These are phyloP conservation scores for Cutaneotrichosporon sp. DNA, from an alignment of 1,284 basidiomycete species.

Conservation along the genomic window DNA sequence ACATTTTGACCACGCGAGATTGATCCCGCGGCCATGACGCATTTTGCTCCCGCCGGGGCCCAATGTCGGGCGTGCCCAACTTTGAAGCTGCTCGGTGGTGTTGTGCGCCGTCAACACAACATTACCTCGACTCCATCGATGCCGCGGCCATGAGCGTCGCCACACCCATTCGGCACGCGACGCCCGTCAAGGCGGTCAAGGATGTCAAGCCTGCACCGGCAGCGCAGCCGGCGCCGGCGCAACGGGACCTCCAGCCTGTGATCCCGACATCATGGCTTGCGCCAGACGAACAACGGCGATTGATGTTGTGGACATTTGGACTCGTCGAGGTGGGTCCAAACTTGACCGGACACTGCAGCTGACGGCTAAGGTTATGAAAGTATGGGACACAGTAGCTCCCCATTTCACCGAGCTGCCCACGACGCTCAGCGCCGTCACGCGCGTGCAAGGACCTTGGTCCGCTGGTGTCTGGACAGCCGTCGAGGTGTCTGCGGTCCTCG, in stretches of 20 bases:
- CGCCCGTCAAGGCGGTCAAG: background rate
- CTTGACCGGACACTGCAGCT: background rate
- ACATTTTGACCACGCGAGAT: too few relatives aligned
- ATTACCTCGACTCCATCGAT: background rate
- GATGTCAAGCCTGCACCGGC: background rate
- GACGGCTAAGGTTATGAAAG: constrained; percentile 34
- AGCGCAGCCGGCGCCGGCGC: constrained; percentile 9
- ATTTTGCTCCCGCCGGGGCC: constrained; percentile 5
- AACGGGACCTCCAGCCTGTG: constrained; percentile 27
- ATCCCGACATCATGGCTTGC: constrained; percentile 40
- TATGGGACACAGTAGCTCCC: constrained; percentile 43
- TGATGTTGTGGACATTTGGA: constrained; percentile 35
- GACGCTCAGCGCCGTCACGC: constrained; percentile 23
- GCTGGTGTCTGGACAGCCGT: constrained; percentile 28
- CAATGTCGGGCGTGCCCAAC: background rate
- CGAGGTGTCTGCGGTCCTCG: constrained; percentile 24
- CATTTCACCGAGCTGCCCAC: constrained; percentile 32
- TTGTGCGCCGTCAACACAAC: background rate
- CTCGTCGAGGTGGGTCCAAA: constrained; percentile 34
- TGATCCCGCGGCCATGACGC: background rate
- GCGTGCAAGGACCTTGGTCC: constrained; percentile 27
- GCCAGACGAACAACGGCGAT: constrained; percentile 39
- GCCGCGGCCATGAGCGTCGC: background rate
- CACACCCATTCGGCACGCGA: background rate
- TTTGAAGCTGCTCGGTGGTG: background rate